Conservation (phyloP, 805 yeast species). For the Yamadazyma olivae region DNA sequence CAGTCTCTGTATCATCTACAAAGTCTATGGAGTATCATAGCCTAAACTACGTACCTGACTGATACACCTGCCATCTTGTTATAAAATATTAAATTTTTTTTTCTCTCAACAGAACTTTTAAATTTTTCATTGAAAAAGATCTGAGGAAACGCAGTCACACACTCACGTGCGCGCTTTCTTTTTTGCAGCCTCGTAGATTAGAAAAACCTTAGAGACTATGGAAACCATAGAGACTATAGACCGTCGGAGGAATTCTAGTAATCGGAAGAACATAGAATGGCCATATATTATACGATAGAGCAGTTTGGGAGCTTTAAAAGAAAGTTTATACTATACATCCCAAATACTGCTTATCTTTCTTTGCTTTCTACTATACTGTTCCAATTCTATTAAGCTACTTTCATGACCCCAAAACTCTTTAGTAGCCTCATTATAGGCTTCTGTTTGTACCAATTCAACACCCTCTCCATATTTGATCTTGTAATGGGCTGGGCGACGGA, state of each 20-base stretch:
- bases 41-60: constrained; percentile 79
- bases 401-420: constrained; percentile 25
- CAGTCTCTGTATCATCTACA: no score
- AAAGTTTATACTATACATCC: no score
- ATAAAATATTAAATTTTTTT: constrained; percentile 11
- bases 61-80: constrained; percentile 84
- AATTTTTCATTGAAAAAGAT: constrained; percentile 4
- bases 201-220: no score
- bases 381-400: constrained; percentile 23
- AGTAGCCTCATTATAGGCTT: not conserved
- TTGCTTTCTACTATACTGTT: constrained; percentile 23
- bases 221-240: no score
- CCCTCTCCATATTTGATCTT: constrained; percentile 6
- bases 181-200: no score
- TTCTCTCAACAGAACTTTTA: constrained; percentile 10
- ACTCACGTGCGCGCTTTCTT: constrained; percentile 18
- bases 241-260: no score
- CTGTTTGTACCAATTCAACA: not conserved
- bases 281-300: no score
- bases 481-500: constrained; percentile 13
- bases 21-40: no score
- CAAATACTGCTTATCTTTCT: constrained; percentile 17
- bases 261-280: no score
- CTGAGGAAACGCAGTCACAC: constrained; percentile 25
- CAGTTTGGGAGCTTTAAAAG: no score